Evolutionary conservation across 2,329 filamentous ascomycete genomes (phyloP), one percentile per base, ranked within the genome.

Genomic region (Didymella pomorum): DNA sequence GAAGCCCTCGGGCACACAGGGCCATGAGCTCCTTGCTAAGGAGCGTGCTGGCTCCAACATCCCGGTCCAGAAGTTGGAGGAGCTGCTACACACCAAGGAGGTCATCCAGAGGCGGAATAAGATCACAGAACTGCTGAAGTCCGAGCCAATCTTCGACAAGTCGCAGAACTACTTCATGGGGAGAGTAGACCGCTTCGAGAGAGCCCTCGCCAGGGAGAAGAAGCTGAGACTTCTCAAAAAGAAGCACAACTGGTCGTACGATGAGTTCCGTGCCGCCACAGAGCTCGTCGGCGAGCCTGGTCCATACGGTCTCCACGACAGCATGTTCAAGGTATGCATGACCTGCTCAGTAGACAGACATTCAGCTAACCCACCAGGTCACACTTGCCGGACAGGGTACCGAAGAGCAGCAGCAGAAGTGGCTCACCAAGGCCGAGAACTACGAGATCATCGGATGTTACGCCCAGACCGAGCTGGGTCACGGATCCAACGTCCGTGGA

Each of bases 391-490:
- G 90, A 65, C 90, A 93, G 79, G 86, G 87, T 26, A 90, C 86
- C 4, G 84, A 88, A 0, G 89, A 90, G 71, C 91, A 93, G 73
- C 87, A 90, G 68, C 86, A 90, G 74, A 80, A 87, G 56, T 93
- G 91, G 80, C 82, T 92, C 31, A 85, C 89, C 71, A 85, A 81
- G 35, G 89, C 90, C 1, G 80, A 86, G 65, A 84, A 84, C 41
- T 92, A 92, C 77, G 81, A 91, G 71, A 86, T 87, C 68, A 93
- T 31, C 29, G 29, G 29, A 31, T 31, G 29, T 70, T 93, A 93
- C 69, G 90, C 90, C 8, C 90, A 93, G 77, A 93, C 90, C 0
- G 90, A 93, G 76, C 79, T 93, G 39, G 90, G 90, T 18, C 90
- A 93, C 71, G 90, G 90, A 16, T 90, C 87, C 16, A 93, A 93